phyloP scores from a whole-genome alignment of 441 rosid species.

The Bocquillonia castaneifolia region DNA sequence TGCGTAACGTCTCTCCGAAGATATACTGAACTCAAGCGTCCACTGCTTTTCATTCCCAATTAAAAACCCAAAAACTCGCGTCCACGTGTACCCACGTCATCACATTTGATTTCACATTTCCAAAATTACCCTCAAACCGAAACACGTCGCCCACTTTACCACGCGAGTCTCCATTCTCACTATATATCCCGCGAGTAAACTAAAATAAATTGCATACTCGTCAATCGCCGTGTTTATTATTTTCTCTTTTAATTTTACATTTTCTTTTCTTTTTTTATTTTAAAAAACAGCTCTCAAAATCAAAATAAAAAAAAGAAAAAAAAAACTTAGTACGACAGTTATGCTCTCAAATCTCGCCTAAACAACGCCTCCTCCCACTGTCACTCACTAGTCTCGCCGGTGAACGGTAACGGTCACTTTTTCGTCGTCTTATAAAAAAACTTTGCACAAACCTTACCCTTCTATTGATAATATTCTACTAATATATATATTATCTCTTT shows the following conservation, averaged over 20 bases:
- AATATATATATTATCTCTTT: not conserved
- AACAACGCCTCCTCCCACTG: slow-evolving; percentile 16
- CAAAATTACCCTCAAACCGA: slow-evolving; percentile 13
- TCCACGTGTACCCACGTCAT: slow-evolving; percentile 15
- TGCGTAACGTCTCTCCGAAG: slow-evolving; percentile 55
- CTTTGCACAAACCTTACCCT: not conserved
- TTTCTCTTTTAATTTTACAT: not conserved
- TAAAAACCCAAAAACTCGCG: slow-evolving; percentile 16
- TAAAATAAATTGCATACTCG: not conserved
- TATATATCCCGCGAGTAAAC: slow-evolving; percentile 27
- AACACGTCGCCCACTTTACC: slow-evolving; percentile 15
- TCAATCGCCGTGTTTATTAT: slow-evolving; percentile 12
- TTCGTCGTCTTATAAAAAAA: slow-evolving; percentile 11
- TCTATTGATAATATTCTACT: not conserved
- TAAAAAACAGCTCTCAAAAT: no score
- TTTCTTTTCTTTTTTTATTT: no score
- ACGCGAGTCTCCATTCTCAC: slow-evolving; percentile 22
- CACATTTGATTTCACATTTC: not conserved
- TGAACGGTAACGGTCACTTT: slow-evolving; percentile 47
- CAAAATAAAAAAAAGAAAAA: not conserved
- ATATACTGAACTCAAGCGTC: slow-evolving; percentile 19
- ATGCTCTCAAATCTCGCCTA: slow-evolving; percentile 46
- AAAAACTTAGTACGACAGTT: slow-evolving; percentile 39
- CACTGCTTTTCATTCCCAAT: slow-evolving; percentile 6
- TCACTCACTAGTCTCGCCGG: slow-evolving; percentile 31